phyloP scores from a whole-genome alignment of 2,329 filamentous ascomycete genomes.

The Magnaporthales sp. region DNA sequence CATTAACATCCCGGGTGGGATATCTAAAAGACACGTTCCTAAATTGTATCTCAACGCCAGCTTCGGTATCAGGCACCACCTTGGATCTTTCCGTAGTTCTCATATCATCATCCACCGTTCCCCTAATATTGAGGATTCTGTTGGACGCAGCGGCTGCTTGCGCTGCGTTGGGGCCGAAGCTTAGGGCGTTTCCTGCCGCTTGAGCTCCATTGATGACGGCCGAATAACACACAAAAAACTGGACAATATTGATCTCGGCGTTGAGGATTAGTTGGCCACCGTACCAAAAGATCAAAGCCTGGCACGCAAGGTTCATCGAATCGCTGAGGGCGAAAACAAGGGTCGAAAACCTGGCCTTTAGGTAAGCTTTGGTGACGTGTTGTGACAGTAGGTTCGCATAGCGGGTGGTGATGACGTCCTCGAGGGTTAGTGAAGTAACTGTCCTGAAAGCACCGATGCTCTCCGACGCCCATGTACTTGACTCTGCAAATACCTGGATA shows the following conservation, averaged over 20 bases:
- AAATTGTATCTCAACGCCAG: constrained; percentile 48
- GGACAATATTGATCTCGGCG: constrained; percentile 35
- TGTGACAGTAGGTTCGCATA: constrained; percentile 50
- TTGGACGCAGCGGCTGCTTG: constrained; percentile 51
- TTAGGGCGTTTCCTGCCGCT: constrained; percentile 57
- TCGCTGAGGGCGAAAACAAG: constrained; percentile 62
- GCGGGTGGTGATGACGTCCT: constrained; percentile 52
- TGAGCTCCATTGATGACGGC: constrained; percentile 61
- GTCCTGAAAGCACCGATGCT: constrained; percentile 67
- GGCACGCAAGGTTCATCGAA: constrained; percentile 52
- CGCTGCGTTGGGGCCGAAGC: constrained; percentile 56
- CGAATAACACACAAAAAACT: constrained; percentile 53
- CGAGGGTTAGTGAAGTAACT: constrained; percentile 61
- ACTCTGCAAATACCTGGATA: constrained; percentile 53
- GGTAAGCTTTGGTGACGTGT: constrained; percentile 53
- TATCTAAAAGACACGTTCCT: constrained; percentile 51
- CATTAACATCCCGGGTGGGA: constrained; percentile 44
- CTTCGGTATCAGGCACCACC: constrained; percentile 33
- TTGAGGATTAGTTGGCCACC: constrained; percentile 46
- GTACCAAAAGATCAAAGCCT: constrained; percentile 61
- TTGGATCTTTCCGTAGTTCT: constrained; percentile 12
- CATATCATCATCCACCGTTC: constrained; percentile 27
- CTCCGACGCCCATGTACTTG: constrained; percentile 67
- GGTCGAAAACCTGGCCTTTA: constrained; percentile 52
- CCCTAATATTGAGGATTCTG: constrained; percentile 47